Conservation (phyloP, 2,329 filamentous ascomycete species). For the Hypoxylon sp. region DNA sequence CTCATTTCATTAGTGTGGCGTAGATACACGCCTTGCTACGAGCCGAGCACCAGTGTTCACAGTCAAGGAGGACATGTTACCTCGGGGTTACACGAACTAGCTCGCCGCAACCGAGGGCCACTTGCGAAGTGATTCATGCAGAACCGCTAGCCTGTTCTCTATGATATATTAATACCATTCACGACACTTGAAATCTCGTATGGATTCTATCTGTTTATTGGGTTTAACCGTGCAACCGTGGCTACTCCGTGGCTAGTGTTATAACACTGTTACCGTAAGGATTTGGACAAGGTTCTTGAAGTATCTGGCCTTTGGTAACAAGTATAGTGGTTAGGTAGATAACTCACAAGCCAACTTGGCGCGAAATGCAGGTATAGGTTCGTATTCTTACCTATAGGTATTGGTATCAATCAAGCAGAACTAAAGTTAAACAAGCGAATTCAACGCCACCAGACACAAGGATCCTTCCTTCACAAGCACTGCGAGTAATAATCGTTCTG, state of each 20-base stretch:
- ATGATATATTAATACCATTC: no score
- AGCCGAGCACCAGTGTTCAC: neutral
- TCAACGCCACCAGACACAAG: slow-evolving; percentile 4
- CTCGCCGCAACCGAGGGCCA: no score
- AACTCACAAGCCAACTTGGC: neutral
- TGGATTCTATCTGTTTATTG: no score
- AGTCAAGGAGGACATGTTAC: no score
- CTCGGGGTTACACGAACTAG: no score
- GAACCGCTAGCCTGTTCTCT: no score
- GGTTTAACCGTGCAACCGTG: no score
- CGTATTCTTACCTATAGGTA: slow-evolving; percentile 3
- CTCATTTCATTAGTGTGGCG: neutral
- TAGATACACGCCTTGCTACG: neutral
- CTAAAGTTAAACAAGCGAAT: neutral
- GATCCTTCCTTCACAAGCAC: slow-evolving; percentile 41
- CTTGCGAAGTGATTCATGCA: no score
- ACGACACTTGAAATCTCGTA: no score
- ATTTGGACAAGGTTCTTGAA: no score
- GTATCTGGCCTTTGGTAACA: neutral
- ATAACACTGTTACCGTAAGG: no score
- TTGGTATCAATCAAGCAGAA: slow-evolving; percentile 15
- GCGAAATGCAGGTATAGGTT: neutral
- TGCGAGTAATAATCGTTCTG: slow-evolving; percentile 51
- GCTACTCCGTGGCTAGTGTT: no score
- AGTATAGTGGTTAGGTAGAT: neutral